Evolutionary conservation across 1,284 basidiomycete species (phyloP), one percentile per base, ranked within the genome.

Genomic region (Cryptococcus deneoformans): DNA sequence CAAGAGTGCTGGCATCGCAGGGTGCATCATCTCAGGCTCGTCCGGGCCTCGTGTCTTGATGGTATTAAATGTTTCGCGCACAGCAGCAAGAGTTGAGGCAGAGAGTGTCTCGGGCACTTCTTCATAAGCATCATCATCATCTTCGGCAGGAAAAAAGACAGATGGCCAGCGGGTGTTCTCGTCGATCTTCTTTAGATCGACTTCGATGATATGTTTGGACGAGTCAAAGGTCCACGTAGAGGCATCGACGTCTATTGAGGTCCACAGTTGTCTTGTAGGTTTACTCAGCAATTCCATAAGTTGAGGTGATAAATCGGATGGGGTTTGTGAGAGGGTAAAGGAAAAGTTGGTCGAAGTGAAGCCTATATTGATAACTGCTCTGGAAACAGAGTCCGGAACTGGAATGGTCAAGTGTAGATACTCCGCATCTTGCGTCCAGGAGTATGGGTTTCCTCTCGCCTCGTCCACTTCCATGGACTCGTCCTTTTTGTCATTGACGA

Each of bases 31-130:
- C n/a, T 56, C 64, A 7, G 68, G 67, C 40, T 67, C 69, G 39
- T 65, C 61, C 36, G 61, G 54, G 6, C 42, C 50, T 44, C 69
- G 59, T 29, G 64, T 67, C 24, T 63, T 64, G 48, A 70, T 68
- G 12, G 58, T 55, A 24, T 57, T 59, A 52, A 74, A 75, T 24
- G 64, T 79, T 67, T 93, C 89, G 16, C 88, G 83, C 64, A 96
- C 88, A 10, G 81, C 79, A 66, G 85, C 85, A 14, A 96, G 82
- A 67, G 92, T 88, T 0, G 86, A 88, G 1, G 90, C 87, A 65
- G 93, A 88, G 53, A 97, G 80, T 5, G 91, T 94, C 78, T 98
- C 95, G 0, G 88, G 85, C 1, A 97, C 90, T 49, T 92, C 88
- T 10, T 82, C 78, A 57, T 87, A 83, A 16, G 61, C 63, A 37